Conservation (phyloP, 345 rosid genomes). For the Combretum micranthum region DNA sequence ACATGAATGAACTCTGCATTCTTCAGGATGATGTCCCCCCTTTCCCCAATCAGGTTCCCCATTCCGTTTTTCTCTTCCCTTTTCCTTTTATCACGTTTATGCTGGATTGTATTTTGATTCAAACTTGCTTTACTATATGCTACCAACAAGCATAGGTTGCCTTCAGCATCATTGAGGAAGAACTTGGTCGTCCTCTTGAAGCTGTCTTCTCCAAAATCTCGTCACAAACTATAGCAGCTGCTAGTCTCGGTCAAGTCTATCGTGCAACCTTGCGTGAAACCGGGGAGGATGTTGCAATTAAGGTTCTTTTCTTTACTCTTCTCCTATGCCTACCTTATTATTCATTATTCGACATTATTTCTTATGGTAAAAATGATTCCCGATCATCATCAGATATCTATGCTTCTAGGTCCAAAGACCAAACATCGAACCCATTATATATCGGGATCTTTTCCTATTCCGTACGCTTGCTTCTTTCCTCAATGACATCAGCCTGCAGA, state of each 20-base stretch:
- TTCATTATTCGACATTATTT: not conserved
- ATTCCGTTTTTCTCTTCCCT: no score
- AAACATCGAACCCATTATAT: conserved; percentile 83
- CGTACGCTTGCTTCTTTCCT: conserved; percentile 91
- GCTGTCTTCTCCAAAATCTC: conserved; percentile 81
- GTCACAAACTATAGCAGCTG: conserved; percentile 84
- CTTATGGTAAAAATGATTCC: not conserved
- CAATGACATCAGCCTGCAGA: conserved; percentile 82
- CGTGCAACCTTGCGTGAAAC: conserved; percentile 82
- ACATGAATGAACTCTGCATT: conserved; percentile 95
- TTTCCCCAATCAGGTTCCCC: conserved; percentile 69
- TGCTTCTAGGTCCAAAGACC: conserved; percentile 83
- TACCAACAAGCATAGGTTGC: conserved; percentile 52
- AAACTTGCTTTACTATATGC: conserved; percentile 14
- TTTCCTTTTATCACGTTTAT: no score
- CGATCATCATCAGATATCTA: not conserved
- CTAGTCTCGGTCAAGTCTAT: conserved; percentile 96
- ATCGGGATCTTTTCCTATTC: conserved; percentile 91
- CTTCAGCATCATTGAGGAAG: conserved; percentile 87
- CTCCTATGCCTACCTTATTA: not conserved
- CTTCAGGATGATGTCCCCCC: conserved; percentile 98
- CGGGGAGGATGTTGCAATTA: conserved; percentile 95
- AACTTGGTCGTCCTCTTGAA: conserved; percentile 84
- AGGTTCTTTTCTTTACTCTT: conserved; percentile 41
- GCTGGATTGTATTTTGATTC: not conserved